Percentiles rank a stretch among this genome's conserved stretches.
These are phyloP conservation scores for Tieghemiomyces parasiticus DNA, from an alignment of 192 early-diverging fungal species.

Conservation along the genomic window DNA sequence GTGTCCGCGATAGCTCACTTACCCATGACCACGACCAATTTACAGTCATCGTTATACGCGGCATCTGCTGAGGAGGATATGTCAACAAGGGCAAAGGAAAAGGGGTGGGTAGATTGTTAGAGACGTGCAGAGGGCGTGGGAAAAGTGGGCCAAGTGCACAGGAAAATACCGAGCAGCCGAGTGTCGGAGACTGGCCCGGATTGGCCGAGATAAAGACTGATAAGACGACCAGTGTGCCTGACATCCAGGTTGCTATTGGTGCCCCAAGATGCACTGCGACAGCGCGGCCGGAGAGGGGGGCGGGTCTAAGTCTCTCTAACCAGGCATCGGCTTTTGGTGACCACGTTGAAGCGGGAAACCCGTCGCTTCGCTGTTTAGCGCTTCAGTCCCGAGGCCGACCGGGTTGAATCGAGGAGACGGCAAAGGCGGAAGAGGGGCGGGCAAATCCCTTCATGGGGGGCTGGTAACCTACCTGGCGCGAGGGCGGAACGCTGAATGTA, in stretches of 20 bases:
- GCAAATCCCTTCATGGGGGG: background rate
- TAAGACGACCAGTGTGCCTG: background rate
- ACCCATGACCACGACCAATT: constrained; percentile 91
- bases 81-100: background rate
- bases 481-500: constrained; percentile 4
- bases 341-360: background rate
- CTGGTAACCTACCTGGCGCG: background rate
- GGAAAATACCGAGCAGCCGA: background rate
- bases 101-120: background rate
- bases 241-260: too few species aligned
- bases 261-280: too few species aligned
- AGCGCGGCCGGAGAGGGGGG: background rate
- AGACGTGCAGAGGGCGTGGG: background rate
- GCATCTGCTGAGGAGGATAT: background rate
- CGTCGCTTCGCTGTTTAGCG: background rate
- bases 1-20: constrained; percentile 8
- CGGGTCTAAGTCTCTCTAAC: background rate
- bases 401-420: background rate
- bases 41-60: constrained; percentile 59
- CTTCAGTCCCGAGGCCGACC: background rate
- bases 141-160: background rate
- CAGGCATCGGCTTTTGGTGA: background rate
- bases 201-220: background rate
- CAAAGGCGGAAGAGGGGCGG: background rate
- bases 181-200: background rate